Percentiles rank a stretch among this genome's conserved stretches.
Conservation (phyloP, 148 eudicot species). For the Polygonum aviculare region DNA sequence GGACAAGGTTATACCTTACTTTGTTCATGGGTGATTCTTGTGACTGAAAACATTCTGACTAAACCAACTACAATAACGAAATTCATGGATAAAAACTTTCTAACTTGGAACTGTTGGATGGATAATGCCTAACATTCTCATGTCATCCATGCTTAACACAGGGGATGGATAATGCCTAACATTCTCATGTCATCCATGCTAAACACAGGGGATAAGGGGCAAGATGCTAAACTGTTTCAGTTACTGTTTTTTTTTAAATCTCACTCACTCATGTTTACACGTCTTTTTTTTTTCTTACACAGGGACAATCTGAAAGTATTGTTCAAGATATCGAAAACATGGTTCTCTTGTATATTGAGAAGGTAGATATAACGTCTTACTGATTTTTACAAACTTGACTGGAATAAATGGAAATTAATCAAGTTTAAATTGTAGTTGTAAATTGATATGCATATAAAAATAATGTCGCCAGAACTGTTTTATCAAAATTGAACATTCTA, state of each 20-base stretch:
- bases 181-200: conserved; percentile 40
- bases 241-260: neutral
- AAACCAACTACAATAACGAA: neutral
- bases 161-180: conserved; percentile 74
- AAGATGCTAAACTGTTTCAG: too few relatives aligned
- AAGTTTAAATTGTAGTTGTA: neutral
- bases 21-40: conserved; percentile 19
- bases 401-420: neutral
- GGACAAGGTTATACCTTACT: neutral
- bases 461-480: neutral
- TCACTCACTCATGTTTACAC: neutral
- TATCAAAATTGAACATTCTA: neutral
- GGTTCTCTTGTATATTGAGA: conserved; percentile 97
- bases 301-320: conserved; percentile 82
- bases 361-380: conserved; percentile 38
- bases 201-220: conserved; percentile 43
- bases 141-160: conserved; percentile 46
- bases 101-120: conserved; percentile 51
- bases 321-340: conserved; percentile 96
- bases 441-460: neutral
- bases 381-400: neutral
- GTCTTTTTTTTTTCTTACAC: conserved; percentile 25
- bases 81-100: neutral
- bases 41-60: neutral
- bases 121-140: conserved; percentile 60